Conservation (phyloP, 371 early-diverging fungal species). For the Apophysomyces trapeziformis region DNA sequence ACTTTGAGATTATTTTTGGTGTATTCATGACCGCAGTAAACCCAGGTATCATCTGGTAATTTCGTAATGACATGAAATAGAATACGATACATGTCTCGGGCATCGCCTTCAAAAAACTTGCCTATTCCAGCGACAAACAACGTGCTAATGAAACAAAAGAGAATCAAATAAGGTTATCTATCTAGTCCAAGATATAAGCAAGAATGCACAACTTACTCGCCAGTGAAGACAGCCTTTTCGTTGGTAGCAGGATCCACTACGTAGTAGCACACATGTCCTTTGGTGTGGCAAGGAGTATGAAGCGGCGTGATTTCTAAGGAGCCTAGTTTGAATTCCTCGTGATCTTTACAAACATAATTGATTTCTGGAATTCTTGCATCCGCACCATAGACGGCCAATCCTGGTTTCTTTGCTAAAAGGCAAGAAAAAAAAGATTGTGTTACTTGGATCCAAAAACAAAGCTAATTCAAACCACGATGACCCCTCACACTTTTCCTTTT, state of each 20-base stretch:
- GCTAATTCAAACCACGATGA: constrained; percentile 1
- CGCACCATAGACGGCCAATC: constrained; percentile 82
- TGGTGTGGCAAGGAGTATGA: constrained; percentile 89
- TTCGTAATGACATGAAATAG: constrained; percentile 73
- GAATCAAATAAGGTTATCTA: not conserved
- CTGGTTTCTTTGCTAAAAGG: constrained; percentile 60
- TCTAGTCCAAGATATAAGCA: not conserved
- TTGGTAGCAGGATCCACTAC: constrained; percentile 61
- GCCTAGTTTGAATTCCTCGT: constrained; percentile 79
- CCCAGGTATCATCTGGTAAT: constrained; percentile 86
- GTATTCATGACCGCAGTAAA: constrained; percentile 91
- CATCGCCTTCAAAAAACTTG: constrained; percentile 93
- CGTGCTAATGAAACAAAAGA: constrained; percentile 23
- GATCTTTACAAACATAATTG: constrained; percentile 75
- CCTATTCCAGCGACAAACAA: constrained; percentile 78
- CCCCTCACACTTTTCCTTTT: not conserved
- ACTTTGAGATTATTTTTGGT: constrained; percentile 46
- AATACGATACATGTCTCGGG: constrained; percentile 83
- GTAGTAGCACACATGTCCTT: constrained; percentile 86
- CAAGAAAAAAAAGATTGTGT: constrained; percentile 13
- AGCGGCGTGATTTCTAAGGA: constrained; percentile 67
- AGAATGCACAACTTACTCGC: constrained; percentile 34
- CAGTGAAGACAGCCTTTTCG: constrained; percentile 53
- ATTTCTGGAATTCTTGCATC: constrained; percentile 88
- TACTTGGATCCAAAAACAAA: constrained; percentile 19